phyloP scores from a whole-genome alignment of 805 yeast species.

The Zygoascus ofunaensis region DNA sequence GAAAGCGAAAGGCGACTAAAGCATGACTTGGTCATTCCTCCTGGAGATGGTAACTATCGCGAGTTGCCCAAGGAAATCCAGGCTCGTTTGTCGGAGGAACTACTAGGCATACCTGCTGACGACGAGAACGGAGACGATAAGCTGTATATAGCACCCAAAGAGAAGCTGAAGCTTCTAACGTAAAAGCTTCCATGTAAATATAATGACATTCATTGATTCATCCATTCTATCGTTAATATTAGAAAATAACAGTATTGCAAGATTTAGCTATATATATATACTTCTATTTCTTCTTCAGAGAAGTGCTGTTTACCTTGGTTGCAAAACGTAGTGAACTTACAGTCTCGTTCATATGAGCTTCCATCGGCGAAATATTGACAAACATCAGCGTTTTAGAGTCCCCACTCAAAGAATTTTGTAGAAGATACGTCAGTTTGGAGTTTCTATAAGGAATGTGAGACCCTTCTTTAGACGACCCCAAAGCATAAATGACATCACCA shows the following conservation, averaged over 20 bases:
- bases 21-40: slow-evolving; percentile 3
- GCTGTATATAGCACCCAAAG: not conserved
- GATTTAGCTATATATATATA: not conserved
- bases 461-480: slow-evolving; percentile 35
- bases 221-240: not conserved
- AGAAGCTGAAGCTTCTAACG: not conserved
- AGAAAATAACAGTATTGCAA: not conserved
- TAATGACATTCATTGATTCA: not conserved
- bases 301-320: slow-evolving; percentile 35
- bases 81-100: not conserved
- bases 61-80: slow-evolving; percentile 2
- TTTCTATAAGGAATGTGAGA: slow-evolving; percentile 59
- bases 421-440: slow-evolving; percentile 68
- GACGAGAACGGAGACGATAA: not conserved
- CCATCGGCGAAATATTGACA: slow-evolving; percentile 72
- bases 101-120: not conserved
- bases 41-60: slow-evolving; percentile 4
- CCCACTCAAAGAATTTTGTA: slow-evolving; percentile 79
- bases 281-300: slow-evolving; percentile 9
- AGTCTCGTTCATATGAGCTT: slow-evolving; percentile 60
- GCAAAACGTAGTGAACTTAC: slow-evolving; percentile 84
- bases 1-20: slow-evolving; percentile 26
- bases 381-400: slow-evolving; percentile 87
- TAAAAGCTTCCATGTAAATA: not conserved
- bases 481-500: slow-evolving; percentile 79